phyloP scores from a whole-genome alignment of 768 basidiomycete genomes.

The Lactifluus pinguis region DNA sequence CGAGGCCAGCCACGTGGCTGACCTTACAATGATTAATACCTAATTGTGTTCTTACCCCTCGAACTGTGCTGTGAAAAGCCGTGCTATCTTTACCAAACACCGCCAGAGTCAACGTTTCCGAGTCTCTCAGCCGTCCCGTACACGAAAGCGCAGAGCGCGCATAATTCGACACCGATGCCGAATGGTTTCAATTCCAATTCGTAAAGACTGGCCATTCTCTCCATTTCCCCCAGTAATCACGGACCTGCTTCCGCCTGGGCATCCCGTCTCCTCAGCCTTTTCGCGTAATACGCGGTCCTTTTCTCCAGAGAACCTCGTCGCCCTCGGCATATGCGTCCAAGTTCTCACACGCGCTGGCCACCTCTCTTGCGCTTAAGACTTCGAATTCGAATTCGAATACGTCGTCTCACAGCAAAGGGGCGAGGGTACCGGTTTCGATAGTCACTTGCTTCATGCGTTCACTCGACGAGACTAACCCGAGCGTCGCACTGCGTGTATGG shows the following conservation, averaged over 20 bases:
- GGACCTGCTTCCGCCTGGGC: background rate
- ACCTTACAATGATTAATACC: no score
- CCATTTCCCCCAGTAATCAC: background rate
- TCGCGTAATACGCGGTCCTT: background rate
- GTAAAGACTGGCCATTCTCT: background rate
- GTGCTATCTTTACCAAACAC: conserved; percentile 27
- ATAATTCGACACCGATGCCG: background rate
- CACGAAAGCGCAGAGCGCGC: background rate
- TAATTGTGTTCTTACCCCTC: conserved; percentile 28
- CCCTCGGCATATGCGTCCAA: conserved; percentile 43
- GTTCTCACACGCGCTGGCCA: conserved; percentile 36
- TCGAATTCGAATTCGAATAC: no score
- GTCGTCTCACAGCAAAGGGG: background rate
- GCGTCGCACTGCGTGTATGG: conserved; percentile 59
- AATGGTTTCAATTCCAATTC: conserved; percentile 9
- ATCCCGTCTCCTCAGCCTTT: conserved; percentile 9
- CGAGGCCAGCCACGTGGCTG: no score
- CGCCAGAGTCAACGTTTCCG: background rate
- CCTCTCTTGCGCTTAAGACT: conserved; percentile 34
- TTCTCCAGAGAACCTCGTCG: conserved; percentile 26
- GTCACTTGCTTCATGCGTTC: conserved; percentile 35
- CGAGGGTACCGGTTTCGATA: background rate
- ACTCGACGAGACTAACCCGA: conserved; percentile 43
- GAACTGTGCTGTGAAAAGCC: no score
- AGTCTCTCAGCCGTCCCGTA: conserved; percentile 13